These are phyloP conservation scores for Neonectria sp. DNA, from an alignment of 2,329 filamentous ascomycete species.

Conservation along the genomic window DNA sequence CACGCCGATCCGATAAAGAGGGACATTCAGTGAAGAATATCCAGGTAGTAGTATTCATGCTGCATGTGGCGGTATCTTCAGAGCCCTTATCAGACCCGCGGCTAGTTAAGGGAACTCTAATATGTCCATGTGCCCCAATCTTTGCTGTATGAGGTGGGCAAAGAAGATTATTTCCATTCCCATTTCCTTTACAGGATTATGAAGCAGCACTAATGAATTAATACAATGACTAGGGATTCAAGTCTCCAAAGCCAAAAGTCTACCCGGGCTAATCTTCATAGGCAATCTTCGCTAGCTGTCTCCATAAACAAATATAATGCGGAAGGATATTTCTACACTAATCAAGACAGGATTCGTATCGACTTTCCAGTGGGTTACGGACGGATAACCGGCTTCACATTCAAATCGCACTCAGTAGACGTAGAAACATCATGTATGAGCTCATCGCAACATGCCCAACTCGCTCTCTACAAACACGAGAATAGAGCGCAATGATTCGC, in stretches of 20 bases:
- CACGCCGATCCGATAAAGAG: not conserved
- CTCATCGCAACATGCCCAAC: not conserved
- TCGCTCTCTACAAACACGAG: not conserved
- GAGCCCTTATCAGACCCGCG: not conserved
- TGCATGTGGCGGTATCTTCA: not conserved
- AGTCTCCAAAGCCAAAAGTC: not conserved
- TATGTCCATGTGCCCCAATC: not conserved
- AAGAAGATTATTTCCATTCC: not conserved
- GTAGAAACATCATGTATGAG: constrained; percentile 4
- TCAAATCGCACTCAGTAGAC: not conserved
- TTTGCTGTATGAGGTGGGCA: not conserved
- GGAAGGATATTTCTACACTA: not conserved
- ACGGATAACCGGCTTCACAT: not conserved
- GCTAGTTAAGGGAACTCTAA: not conserved
- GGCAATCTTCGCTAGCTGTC: not conserved
- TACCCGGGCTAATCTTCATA: not conserved
- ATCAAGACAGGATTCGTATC: not conserved
- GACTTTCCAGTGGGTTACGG: not conserved
- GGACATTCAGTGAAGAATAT: not conserved
- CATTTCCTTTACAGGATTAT: not conserved
- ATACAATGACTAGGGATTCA: not conserved
- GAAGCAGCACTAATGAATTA: not conserved
- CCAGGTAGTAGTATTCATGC: not conserved
- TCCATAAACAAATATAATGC: not conserved
- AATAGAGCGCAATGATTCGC: not conserved